phyloP scores from a whole-genome alignment of 2,329 filamentous ascomycete species.

The Amylocarpus encephaloides region DNA sequence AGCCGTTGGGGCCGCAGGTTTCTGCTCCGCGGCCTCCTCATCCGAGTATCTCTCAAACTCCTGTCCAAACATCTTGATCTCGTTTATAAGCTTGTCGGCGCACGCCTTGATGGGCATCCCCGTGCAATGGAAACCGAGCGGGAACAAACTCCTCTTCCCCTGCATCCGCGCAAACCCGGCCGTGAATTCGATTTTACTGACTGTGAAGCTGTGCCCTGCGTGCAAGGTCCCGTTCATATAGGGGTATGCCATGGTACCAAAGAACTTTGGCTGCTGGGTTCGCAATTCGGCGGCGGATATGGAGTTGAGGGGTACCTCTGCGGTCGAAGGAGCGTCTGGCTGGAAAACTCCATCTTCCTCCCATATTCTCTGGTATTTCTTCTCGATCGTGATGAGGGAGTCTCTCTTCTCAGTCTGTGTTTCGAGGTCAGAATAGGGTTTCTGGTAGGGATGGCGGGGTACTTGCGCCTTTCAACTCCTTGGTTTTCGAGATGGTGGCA shows the following conservation, averaged over 20 bases:
- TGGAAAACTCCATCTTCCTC: constrained; percentile 73
- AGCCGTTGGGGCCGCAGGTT: constrained; percentile 49
- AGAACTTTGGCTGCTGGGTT: constrained; percentile 83
- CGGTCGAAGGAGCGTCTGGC: constrained; percentile 71
- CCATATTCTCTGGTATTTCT: constrained; percentile 88
- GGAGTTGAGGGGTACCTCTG: constrained; percentile 69
- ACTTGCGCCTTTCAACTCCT: constrained; percentile 53
- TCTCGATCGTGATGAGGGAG: constrained; percentile 73
- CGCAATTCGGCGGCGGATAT: constrained; percentile 70
- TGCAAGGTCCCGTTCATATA: constrained; percentile 89
- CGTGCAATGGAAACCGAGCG: constrained; percentile 91
- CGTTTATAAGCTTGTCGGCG: constrained; percentile 87
- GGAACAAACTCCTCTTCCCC: constrained; percentile 80
- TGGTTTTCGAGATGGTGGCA: constrained; percentile 50
- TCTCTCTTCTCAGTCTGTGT: constrained; percentile 82
- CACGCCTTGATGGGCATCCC: constrained; percentile 98
- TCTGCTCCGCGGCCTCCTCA: constrained; percentile 48
- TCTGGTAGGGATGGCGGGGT: constrained; percentile 15
- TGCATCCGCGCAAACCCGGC: constrained; percentile 84
- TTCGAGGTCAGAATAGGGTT: constrained; percentile 21
- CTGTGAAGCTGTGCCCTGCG: constrained; percentile 86
- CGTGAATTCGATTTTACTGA: constrained; percentile 88
- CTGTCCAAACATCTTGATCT: constrained; percentile 82
- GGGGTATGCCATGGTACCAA: constrained; percentile 69
- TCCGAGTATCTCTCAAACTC: constrained; percentile 74